phyloP scores from a whole-genome alignment of 2,329 filamentous ascomycete genomes.

The Xylariaceae sp. region DNA sequence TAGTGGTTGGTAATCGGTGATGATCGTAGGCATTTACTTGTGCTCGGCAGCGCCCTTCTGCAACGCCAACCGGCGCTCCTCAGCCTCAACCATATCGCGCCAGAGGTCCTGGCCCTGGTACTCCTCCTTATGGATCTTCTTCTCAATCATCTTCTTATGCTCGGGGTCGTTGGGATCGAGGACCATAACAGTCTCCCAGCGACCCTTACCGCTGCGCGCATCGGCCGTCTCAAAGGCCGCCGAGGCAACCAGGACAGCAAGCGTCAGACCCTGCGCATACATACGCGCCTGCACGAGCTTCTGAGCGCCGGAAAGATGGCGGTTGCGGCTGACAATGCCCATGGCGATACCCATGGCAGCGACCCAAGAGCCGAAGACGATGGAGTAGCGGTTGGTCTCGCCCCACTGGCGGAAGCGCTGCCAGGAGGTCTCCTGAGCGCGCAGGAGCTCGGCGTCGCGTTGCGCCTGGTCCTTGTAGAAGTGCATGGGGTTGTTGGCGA shows the following conservation, averaged over 20 bases:
- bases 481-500: constrained; percentile 59
- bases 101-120: constrained; percentile 89
- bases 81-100: constrained; percentile 83
- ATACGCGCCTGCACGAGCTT: constrained; percentile 93
- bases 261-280: constrained; percentile 83
- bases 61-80: constrained; percentile 56
- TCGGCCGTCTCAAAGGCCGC: constrained; percentile 79
- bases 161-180: constrained; percentile 75
- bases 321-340: constrained; percentile 70
- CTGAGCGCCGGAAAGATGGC: constrained; percentile 67
- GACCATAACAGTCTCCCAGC: constrained; percentile 81
- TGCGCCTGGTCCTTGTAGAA: constrained; percentile 60
- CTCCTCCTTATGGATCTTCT: constrained; percentile 79
- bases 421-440: constrained; percentile 50
- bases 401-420: constrained; percentile 68
- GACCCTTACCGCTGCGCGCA: constrained; percentile 66
- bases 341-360: constrained; percentile 72
- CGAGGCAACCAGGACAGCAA: constrained; percentile 75
- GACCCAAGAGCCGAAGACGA: constrained; percentile 78
- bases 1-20: background rate
- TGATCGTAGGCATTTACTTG: constrained; percentile 1
- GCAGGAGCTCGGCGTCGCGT: constrained; percentile 49
- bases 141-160: constrained; percentile 79
- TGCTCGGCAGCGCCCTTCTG: constrained; percentile 32
- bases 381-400: constrained; percentile 74